Conservation (phyloP, 495 filamentous ascomycete species). For the Hypomontagnella submonticulosa region DNA sequence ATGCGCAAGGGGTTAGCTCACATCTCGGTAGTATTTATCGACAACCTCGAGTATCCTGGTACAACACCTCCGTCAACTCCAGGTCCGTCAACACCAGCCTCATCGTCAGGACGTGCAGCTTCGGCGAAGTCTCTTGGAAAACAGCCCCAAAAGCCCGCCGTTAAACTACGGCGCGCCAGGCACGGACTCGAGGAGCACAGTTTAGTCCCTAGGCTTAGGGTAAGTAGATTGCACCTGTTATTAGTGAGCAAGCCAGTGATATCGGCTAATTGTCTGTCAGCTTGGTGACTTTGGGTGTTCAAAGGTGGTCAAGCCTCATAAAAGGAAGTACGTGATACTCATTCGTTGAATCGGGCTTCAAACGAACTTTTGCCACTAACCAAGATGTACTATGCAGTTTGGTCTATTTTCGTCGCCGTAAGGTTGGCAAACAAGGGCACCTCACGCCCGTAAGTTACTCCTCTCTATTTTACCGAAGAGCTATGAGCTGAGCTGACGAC, state of each 20-base stretch:
- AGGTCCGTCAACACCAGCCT: too few species aligned
- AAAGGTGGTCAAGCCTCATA: constrained; percentile 3
- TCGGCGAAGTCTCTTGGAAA: too few species aligned
- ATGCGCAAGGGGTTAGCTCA: not conserved
- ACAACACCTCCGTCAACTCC: too few species aligned
- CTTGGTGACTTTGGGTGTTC: constrained; percentile 37
- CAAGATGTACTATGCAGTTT: constrained; percentile 8
- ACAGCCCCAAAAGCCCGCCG: too few species aligned
- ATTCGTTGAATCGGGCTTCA: too few species aligned
- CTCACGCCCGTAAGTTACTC: constrained; percentile 27
- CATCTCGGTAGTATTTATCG: constrained; percentile 26
- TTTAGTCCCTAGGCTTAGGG: constrained; percentile 25
- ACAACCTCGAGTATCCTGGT: not conserved
- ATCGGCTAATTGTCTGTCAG: constrained; percentile 20
- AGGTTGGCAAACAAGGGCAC: constrained; percentile 3
- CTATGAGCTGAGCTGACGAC: not conserved
- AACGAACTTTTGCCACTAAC: constrained; percentile 8
- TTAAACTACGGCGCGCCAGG: not conserved
- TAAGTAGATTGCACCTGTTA: not conserved
- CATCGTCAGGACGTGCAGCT: too few species aligned
- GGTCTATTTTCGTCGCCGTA: not conserved
- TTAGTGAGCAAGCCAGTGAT: not conserved
- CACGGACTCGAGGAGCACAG: constrained; percentile 6
- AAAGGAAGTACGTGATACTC: constrained; percentile 27
- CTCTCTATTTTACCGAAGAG: not conserved